Evolutionary conservation across 2,329 filamentous ascomycete genomes (phyloP), one percentile per base, ranked within the genome.

Genomic region (Botrytis cinerea): DNA sequence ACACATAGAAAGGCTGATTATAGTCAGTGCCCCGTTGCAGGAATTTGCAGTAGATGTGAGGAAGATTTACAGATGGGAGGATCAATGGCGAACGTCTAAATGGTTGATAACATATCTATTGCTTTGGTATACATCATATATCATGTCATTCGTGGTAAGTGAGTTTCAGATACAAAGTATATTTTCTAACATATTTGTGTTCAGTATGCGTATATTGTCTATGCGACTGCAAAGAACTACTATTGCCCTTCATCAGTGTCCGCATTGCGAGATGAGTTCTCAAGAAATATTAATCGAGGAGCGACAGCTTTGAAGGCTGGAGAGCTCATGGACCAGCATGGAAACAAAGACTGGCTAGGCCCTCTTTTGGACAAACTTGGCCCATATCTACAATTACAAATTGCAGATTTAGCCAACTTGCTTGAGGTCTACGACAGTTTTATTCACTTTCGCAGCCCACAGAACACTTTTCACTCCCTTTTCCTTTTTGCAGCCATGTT

Each of bases 31-130:
- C 8, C 81, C 82, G 0, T 73, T 83, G 12, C 82, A 84, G 67
- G 78, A 80, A 40, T 75, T 81, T 25, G 74, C 82, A 70, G 82
- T 81, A 77, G 80, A 80, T 1, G 76, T 80, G 1, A 76, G 82
- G 14, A 76, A 78, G 28, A 76, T 83, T 1, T 84, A 83, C 70
- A 78, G 79, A 3, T 83, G 82, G 82, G 81, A 83, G 45, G 66
- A 79, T 20, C 80, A 76, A 2, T 20, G 72, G 4, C 77, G 80
- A 35, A 83, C 82, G 1, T 66, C 71, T 1, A 80, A 79, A 72
- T 83, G 81, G 74, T 63, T 78, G 57, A 57, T 67, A n/a, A 51
- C 75, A 45, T 78, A 78, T 45, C 71, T 76, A 40, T 73, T 77
- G 35, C 71, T 77, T 46, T 78, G 74, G 70, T 72, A 78, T 48